These are phyloP conservation scores for Fusarium tjaetaba DNA, from an alignment of 2,329 filamentous ascomycete genomes.

Conservation along the genomic window DNA sequence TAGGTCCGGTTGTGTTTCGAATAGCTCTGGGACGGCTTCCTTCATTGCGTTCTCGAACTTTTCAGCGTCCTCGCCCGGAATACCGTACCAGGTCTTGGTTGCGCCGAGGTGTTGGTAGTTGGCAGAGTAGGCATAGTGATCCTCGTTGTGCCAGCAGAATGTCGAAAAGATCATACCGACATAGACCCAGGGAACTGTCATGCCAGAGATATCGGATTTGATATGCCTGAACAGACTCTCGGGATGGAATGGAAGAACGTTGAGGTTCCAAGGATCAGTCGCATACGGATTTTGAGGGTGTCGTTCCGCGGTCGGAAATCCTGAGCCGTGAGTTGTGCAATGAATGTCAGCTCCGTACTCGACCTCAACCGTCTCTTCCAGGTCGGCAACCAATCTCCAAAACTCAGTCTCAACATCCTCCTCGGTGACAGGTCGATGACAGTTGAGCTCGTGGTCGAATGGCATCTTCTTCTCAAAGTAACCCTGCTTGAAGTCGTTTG, in stretches of 20 bases:
- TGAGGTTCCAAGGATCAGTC: conserved; percentile 94
- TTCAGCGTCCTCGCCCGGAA: conserved; percentile 90
- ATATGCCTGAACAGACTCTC: conserved; percentile 97
- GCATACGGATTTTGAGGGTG: conserved; percentile 89
- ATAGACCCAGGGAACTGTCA: conserved; percentile 99
- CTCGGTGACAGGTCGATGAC: conserved; percentile 83
- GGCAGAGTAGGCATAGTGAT: conserved; percentile 96
- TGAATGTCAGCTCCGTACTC: conserved; percentile 99
- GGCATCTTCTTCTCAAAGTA: conserved; percentile 94
- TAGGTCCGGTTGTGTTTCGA: conserved; percentile 95
- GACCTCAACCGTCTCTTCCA: conserved; percentile 96
- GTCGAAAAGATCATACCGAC: conserved; percentile 99
- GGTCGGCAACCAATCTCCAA: conserved; percentile 92
- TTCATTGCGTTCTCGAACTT: conserved; percentile 97
- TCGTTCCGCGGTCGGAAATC: conserved; percentile 93
- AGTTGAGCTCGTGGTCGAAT: conserved; percentile 84
- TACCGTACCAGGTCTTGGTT: conserved; percentile 99
- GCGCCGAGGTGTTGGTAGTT: conserved; percentile 99
- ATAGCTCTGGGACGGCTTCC: conserved; percentile 93
- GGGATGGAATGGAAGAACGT: conserved; percentile 86
- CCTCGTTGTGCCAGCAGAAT: conserved; percentile 99
- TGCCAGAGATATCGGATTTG: conserved; percentile 97
- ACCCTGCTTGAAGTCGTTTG: conserved; percentile 90
- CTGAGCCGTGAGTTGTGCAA: conserved; percentile 96
- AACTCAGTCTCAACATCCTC: conserved; percentile 97